Evolutionary conservation across 805 yeast genomes (phyloP).

Genomic region (Barnettozyma pratensis): DNA sequence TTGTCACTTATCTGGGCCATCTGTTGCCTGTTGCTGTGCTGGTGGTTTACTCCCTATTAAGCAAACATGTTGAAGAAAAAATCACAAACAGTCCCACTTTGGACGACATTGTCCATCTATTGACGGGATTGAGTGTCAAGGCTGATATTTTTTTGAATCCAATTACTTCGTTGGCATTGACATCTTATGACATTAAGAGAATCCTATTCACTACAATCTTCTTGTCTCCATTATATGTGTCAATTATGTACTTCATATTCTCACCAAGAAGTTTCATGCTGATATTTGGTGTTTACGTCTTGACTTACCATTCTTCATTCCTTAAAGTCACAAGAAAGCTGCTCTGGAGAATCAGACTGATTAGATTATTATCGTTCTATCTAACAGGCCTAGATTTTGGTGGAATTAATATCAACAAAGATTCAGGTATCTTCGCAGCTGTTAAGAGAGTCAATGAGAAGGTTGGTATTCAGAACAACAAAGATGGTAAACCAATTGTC

Average conservation of each 20-base stretch:
- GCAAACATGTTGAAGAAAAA: constrained; percentile 50
- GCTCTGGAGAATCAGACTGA: constrained; percentile 75
- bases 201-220: constrained; percentile 79
- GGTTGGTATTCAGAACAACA: constrained; percentile 27
- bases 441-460: constrained; percentile 36
- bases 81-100: constrained; percentile 70
- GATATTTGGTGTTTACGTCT: constrained; percentile 48
- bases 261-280: constrained; percentile 66
- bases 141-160: constrained; percentile 78
- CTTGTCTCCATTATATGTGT: constrained; percentile 78
- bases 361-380: constrained; percentile 70
- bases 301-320: constrained; percentile 86
- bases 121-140: constrained; percentile 69
- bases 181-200: constrained; percentile 74
- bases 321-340: constrained; percentile 77
- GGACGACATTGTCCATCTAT: constrained; percentile 76
- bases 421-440: constrained; percentile 39
- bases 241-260: constrained; percentile 60
- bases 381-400: constrained; percentile 82
- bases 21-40: constrained; percentile 57
- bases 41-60: constrained; percentile 54
- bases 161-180: constrained; percentile 65
- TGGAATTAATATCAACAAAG: constrained; percentile 34
- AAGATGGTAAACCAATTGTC: constrained; percentile 50
- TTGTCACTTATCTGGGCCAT: constrained; percentile 82